These are phyloP conservation scores for Paramecium sexaurelia DNA, from an alignment of 73 alveolate genomes.

Conservation along the genomic window DNA sequence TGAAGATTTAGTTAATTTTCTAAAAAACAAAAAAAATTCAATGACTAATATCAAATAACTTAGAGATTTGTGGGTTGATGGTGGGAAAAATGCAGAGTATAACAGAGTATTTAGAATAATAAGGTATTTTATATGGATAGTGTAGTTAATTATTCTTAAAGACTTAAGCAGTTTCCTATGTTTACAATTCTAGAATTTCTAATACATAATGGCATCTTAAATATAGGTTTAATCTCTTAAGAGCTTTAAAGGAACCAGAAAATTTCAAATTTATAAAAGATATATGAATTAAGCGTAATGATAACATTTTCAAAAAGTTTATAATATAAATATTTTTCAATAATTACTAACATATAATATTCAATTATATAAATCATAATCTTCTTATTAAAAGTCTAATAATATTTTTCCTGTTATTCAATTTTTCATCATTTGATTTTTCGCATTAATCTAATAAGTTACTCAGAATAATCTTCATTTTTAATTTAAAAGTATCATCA, in stretches of 20 bases:
- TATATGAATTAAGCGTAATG: neutral
- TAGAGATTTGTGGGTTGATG: constrained; percentile 36
- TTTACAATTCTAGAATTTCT: neutral
- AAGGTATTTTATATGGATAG: neutral
- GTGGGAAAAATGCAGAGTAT: constrained; percentile 12
- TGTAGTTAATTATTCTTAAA: neutral
- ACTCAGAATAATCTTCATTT: neutral
- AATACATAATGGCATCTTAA: constrained; percentile 37
- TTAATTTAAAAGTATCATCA: neutral
- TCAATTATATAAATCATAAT: neutral
- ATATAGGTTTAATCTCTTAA: neutral
- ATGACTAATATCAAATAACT: constrained; percentile 41
- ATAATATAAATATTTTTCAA: no score
- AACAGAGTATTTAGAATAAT: constrained; percentile 36
- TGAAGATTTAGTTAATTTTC: constrained; percentile 30
- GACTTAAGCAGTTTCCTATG: neutral
- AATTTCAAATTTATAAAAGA: constrained; percentile 17
- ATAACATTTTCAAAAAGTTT: neutral
- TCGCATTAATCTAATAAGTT: neutral
- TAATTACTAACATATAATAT: neutral
- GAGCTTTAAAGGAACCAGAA: neutral
- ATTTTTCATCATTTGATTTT: neutral
- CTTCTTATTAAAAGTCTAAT: neutral
- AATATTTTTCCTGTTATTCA: neutral
- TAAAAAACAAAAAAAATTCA: constrained; percentile 23